Evolutionary conservation across 208 protist genomes (phyloP).

Genomic region (Leptomonas pyrrhocoris): DNA sequence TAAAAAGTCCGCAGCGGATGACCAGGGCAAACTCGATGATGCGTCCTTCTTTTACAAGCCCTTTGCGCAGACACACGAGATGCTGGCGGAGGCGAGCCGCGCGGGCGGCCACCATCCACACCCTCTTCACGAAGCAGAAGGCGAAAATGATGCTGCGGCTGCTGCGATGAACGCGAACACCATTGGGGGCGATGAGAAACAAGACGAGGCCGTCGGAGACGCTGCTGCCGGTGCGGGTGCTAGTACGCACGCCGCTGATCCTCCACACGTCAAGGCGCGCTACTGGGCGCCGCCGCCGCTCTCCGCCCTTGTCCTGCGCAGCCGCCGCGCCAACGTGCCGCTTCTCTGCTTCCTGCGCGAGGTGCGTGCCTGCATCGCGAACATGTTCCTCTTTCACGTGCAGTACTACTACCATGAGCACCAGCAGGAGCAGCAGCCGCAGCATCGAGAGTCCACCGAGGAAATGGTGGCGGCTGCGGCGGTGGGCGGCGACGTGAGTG

Average conservation of each 20-base stretch:
- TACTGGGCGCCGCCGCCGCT: conserved; percentile 38
- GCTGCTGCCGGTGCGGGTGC: no score
- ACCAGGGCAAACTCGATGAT: conserved; percentile 1
- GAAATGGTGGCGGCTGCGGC: conserved; percentile 7
- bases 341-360: conserved; percentile 80
- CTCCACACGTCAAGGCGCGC: not conserved
- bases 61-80: conserved; percentile 34
- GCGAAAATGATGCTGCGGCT: not conserved
- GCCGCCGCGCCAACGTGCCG: conserved; percentile 65
- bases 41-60: conserved; percentile 26
- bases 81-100: conserved; percentile 37
- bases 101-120: conserved; percentile 7
- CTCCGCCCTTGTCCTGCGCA: conserved; percentile 29
- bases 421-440: conserved; percentile 6
- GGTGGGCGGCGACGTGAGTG: conserved; percentile 11
- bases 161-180: not conserved
- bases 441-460: not conserved
- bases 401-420: conserved; percentile 25
- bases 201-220: not conserved
- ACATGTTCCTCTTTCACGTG: conserved; percentile 35
- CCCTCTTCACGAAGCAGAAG: no score
- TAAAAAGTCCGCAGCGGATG: not conserved
- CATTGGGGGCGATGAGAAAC: not conserved
- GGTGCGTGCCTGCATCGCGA: conserved; percentile 40
- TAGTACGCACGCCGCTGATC: not conserved